Percentiles rank a stretch among this genome's conserved stretches.
These are phyloP conservation scores for Plicaturopsis crispa DNA, from an alignment of 768 basidiomycete species.

Conservation along the genomic window DNA sequence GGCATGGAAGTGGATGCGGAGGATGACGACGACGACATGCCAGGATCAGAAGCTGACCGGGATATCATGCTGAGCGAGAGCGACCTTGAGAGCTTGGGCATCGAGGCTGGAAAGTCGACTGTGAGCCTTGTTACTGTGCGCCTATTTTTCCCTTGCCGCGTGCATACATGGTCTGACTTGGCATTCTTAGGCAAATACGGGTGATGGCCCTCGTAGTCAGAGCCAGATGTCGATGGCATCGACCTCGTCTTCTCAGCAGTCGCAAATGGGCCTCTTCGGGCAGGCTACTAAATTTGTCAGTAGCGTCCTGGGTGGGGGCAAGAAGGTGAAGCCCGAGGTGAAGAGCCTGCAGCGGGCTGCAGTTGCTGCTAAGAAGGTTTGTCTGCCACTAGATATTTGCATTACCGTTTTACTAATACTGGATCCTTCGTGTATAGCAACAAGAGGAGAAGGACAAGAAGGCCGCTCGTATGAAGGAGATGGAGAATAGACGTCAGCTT, in stretches of 20 bases:
- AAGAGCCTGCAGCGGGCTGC: conserved; percentile 82
- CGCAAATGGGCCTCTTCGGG: conserved; percentile 56
- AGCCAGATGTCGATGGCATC: conserved; percentile 53
- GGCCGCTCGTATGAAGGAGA: conserved; percentile 63
- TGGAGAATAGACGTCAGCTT: conserved; percentile 74
- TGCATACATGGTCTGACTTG: no score
- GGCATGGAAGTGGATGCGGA: conserved; percentile 11
- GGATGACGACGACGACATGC: conserved; percentile 7
- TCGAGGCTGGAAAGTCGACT: conserved; percentile 29
- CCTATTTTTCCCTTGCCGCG: conserved; percentile 7
- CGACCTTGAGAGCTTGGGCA: conserved; percentile 31
- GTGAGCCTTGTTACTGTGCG: conserved; percentile 36
- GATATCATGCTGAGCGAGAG: conserved; percentile 20
- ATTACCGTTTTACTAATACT: conserved; percentile 7
- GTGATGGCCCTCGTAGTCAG: conserved; percentile 29
- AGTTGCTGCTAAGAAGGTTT: conserved; percentile 83
- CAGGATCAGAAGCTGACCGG: conserved; percentile 27
- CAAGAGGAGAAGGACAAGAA: conserved; percentile 85
- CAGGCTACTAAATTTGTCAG: conserved; percentile 65
- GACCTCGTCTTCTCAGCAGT: conserved; percentile 20
- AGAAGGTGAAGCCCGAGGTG: conserved; percentile 69
- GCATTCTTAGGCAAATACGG: no score
- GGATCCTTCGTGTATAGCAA: conserved; percentile 45
- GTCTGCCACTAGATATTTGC: conserved; percentile 8
- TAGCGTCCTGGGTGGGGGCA: conserved; percentile 58